Base-by-base conservation (phyloP, 345 rosid species). In the Linum usitatissimum region DNA sequence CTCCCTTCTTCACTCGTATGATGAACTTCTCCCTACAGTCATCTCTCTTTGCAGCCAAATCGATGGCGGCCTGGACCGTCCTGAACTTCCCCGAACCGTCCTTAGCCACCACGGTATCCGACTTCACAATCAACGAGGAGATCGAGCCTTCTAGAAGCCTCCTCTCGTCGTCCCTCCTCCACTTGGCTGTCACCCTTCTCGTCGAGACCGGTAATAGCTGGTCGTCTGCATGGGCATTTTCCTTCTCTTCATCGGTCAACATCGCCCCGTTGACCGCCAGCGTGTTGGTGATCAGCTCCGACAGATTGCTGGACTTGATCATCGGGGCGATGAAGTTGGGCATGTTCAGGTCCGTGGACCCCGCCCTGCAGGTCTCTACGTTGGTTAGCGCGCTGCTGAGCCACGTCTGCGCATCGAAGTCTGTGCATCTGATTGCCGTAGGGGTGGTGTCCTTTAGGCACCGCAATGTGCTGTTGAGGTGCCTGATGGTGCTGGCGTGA, bases 301-400 rank as follows among this genome's bases (percentile, higher is more conserved):
- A 75, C 56, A 91, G 84, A 71, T 88, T 84, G 51, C 51, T 45
- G 74, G 78, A 77, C 31, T 85, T 70, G 79, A 84, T 84, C 68
- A 77, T 80, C 0, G 94, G 90, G 31, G 80, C 31, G 62, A 79
- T 20, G 34, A 62, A 74, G 60, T 83, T 78, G 0, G 88, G 53
- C 18, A 83, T 83, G 6, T 86, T 83, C 3, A 86, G 78, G 70
- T 91, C 94, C 17, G 55, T 49, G 30, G 82, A 81, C 66, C 97
- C 96, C 1, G 77, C 66, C 18, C 81, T 70, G 62, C 96, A 91
- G 0, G 94, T 88, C 48, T 84, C 91, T 0, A 88, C 73, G 69
- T 91, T 84, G 20, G 96, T 91, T 15, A 84, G 77, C 21, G 96
- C 85, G 12, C 91, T 66, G 68, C 97, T 86, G 19, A 91, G 86